Conservation (phyloP, 371 early-diverging fungal species). For the Mucor lusitanicus region DNA sequence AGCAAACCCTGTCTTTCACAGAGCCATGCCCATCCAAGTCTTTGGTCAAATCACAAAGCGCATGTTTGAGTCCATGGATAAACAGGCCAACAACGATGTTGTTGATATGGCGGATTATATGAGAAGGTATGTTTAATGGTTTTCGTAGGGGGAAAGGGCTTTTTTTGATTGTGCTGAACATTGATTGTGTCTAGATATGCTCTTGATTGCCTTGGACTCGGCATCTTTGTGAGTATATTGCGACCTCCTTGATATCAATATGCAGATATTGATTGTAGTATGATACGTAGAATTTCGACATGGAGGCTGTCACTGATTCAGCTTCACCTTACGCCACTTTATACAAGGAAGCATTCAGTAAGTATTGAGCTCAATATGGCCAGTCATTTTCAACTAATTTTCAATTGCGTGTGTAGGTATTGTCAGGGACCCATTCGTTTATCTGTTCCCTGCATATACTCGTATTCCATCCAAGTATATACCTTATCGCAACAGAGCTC, state of each 20-base stretch:
- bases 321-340: slow-evolving; percentile 11
- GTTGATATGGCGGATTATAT: slow-evolving; percentile 14
- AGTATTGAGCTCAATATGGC: background rate
- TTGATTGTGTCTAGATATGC: slow-evolving; percentile 17
- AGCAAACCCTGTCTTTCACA: slow-evolving; percentile 40
- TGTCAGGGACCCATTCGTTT: slow-evolving; percentile 19
- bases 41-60: slow-evolving; percentile 25
- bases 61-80: slow-evolving; percentile 25
- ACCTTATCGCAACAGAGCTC: slow-evolving; percentile 25
- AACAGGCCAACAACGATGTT: background rate
- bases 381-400: slow-evolving; percentile 1
- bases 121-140: slow-evolving; percentile 4
- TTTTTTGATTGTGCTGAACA: background rate
- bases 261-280: background rate
- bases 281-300: slow-evolving; percentile 3
- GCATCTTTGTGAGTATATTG: slow-evolving; percentile 12
- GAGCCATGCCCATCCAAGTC: slow-evolving; percentile 27
- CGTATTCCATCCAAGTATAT: slow-evolving; percentile 25
- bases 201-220: slow-evolving; percentile 15
- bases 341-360: slow-evolving; percentile 35
- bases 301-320: slow-evolving; percentile 10
- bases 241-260: background rate
- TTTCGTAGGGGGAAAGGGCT: too few species aligned
- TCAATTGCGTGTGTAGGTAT: slow-evolving; percentile 11
- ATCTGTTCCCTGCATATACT: slow-evolving; percentile 27